phyloP scores from a whole-genome alignment of 2,329 filamentous ascomycete species.

The Talaromyces sp. region DNA sequence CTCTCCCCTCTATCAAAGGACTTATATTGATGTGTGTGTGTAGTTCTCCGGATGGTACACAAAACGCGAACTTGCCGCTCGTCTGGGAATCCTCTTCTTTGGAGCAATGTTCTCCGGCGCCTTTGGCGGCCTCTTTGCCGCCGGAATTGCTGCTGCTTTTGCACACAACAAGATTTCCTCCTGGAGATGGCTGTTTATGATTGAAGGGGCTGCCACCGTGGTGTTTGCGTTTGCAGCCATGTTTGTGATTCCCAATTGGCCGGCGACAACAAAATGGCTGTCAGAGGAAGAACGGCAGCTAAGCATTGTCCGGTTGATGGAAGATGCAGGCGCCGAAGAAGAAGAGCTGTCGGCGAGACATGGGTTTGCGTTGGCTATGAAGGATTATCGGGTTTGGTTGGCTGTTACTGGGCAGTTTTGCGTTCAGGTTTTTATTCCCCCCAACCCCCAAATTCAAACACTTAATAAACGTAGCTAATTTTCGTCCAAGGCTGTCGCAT shows the following conservation, averaged over 20 bases:
- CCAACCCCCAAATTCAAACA: no score
- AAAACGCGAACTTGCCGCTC: slow-evolving; percentile 14
- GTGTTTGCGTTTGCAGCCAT: slow-evolving; percentile 52
- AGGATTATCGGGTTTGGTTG: not conserved
- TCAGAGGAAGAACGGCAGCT: slow-evolving; percentile 53
- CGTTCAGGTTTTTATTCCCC: no score
- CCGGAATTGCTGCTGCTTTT: slow-evolving; percentile 29
- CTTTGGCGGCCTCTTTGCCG: slow-evolving; percentile 35
- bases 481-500: slow-evolving; percentile 8
- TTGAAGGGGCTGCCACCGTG: slow-evolving; percentile 42
- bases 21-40: slow-evolving; percentile 45
- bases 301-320: slow-evolving; percentile 57
- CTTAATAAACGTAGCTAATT: no score
- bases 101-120: slow-evolving; percentile 39
- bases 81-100: slow-evolving; percentile 35
- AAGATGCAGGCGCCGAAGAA: slow-evolving; percentile 62
- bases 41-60: slow-evolving; percentile 66
- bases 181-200: slow-evolving; percentile 45
- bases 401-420: not conserved
- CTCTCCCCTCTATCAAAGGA: slow-evolving; percentile 36
- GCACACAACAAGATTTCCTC: slow-evolving; percentile 54
- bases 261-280: slow-evolving; percentile 56
- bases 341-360: slow-evolving; percentile 48
- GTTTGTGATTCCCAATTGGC: slow-evolving; percentile 64
- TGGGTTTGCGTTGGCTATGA: slow-evolving; percentile 40